Percentiles rank a stretch among this genome's conserved stretches.
These are phyloP conservation scores for Casuarina glauca DNA, from an alignment of 306 rosid species.

Conservation along the genomic window DNA sequence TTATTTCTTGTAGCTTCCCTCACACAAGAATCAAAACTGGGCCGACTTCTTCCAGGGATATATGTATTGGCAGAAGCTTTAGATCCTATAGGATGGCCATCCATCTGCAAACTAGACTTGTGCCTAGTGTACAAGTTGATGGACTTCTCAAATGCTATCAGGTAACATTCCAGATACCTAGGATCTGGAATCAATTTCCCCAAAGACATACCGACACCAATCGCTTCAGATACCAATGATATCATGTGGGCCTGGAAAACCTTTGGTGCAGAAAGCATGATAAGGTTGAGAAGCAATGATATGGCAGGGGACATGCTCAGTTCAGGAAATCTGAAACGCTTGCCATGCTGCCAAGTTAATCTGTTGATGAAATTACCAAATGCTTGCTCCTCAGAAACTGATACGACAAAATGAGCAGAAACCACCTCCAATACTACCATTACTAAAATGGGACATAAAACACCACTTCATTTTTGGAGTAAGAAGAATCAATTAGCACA, in stretches of 20 bases:
- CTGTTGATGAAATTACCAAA: conserved; percentile 53
- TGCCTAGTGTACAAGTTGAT: conserved; percentile 55
- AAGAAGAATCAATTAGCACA: conserved; percentile 49
- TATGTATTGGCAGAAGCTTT: conserved; percentile 30
- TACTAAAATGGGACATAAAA: conserved; percentile 30
- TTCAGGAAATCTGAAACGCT: conserved; percentile 49
- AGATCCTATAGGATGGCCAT: conserved; percentile 26
- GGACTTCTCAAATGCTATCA: conserved; percentile 59
- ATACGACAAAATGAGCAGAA: conserved; percentile 62
- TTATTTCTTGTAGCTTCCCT: conserved; percentile 42
- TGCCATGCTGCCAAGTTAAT: conserved; percentile 38
- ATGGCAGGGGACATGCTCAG: conserved; percentile 52
- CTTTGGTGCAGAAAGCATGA: conserved; percentile 68
- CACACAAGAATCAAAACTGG: conserved; percentile 54
- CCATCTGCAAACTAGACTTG: conserved; percentile 49
- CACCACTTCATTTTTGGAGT: conserved; percentile 38
- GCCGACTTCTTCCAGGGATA: conserved; percentile 34
- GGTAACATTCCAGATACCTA: conserved; percentile 43
- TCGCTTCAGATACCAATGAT: conserved; percentile 63
- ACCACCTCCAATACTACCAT: conserved; percentile 64
- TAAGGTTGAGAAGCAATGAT: conserved; percentile 64
- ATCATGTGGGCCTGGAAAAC: conserved; percentile 67
- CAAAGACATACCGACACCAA: conserved; percentile 39
- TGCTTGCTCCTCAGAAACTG: conserved; percentile 49
- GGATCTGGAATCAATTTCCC: conserved; percentile 40